Conservation (phyloP, 2,329 filamentous ascomycete genomes). For the Epichloe bromicola region DNA sequence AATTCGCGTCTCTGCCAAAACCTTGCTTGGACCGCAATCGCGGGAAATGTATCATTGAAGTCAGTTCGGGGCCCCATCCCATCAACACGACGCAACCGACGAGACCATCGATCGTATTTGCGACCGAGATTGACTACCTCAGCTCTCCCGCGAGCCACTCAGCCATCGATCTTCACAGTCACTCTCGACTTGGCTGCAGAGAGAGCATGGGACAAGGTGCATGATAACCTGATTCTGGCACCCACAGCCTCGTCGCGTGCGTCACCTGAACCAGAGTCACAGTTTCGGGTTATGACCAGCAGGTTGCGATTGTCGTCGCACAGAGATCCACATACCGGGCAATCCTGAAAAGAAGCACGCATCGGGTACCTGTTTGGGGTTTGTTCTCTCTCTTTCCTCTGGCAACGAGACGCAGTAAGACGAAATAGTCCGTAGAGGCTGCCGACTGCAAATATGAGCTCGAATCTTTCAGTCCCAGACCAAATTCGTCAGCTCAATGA, state of each 20-base stretch:
- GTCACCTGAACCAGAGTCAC: neutral
- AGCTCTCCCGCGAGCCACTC: neutral
- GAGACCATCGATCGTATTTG: neutral
- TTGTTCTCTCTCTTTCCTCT: neutral
- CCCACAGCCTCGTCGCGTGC: neutral
- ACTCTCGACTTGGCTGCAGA: neutral
- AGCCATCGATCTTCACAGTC: neutral
- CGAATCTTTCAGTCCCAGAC: conserved; percentile 49
- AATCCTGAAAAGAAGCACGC: neutral
- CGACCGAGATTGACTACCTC: neutral
- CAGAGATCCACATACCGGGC: neutral
- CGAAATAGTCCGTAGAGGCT: neutral
- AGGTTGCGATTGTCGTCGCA: neutral
- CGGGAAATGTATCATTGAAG: neutral
- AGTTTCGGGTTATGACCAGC: neutral
- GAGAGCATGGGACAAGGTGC: conserved; percentile 2
- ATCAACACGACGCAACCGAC: neutral
- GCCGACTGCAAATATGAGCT: conserved; percentile 33
- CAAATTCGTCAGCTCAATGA: conserved; percentile 81
- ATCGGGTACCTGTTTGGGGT: neutral
- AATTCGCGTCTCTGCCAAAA: conserved; percentile 7
- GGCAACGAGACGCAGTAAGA: neutral
- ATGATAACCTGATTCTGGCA: conserved; percentile 1
- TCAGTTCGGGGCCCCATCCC: neutral
- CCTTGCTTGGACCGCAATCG: neutral